Evolutionary conservation across 1,139 yeast genomes (phyloP), one percentile per base, ranked within the genome.

Genomic region (Taiozyma sp.): DNA sequence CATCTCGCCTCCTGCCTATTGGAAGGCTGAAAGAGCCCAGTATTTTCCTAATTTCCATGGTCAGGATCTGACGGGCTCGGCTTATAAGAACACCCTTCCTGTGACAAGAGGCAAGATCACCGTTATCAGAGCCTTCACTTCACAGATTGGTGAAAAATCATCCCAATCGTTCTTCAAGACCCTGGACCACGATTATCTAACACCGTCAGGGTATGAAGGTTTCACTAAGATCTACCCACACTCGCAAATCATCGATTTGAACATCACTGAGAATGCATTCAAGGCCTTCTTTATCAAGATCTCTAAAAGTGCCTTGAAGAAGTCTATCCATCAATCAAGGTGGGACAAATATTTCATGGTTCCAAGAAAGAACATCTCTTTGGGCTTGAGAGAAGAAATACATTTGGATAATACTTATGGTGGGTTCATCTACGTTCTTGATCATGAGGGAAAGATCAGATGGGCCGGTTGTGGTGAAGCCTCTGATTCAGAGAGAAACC

Each of bases 391-490:
- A 58, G 82, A 83, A 50, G 69, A 78, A 24, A 70, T 93, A 43
- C 71, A 79, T 49, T 79, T 93, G 58, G 84, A 83, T 54, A 93
- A 93, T 65, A 77, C 80, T 45, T 87, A 86, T 58, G 81, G 95
- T 1, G 98, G 99, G 0, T 91, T 88, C 64, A 73, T 89, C 10
- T 86, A 89, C 60, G 72, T 93, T 19, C 75, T 93, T 39, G 99
- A 93, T 62, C 73, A 74, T 19, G 72, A 81, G 16, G 85, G 88
- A 49, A 83, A 78, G 60, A 83, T 93, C 47, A 75, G 99, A 61
- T 93, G 98, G 98, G 93, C 91, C 16, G 88, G 91, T 1, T 81
- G 95, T 62, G 99, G 99, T 1, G 78, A 76, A 47, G 85, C 96
- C 3, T 74, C 75, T 19, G 81, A 77, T 11, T 75, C 76, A 39